Percentiles rank a stretch among this genome's conserved stretches.
Evolutionary conservation across 2,329 filamentous ascomycete genomes (phyloP).

Genomic region (Epichloe festucae): DNA sequence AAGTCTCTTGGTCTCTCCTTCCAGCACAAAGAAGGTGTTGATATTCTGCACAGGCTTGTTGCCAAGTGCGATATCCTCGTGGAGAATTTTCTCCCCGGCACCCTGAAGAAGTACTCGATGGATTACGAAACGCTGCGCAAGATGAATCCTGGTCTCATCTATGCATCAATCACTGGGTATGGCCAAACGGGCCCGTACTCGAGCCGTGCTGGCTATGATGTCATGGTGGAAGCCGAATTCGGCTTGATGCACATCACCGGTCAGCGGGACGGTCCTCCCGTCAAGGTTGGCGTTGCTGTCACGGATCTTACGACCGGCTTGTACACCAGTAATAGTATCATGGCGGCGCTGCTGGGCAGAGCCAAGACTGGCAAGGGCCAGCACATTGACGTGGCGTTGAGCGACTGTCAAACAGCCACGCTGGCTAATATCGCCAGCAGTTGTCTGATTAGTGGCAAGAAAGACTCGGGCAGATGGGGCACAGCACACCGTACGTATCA

Average conservation of each 20-base stretch:
- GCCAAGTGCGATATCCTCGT: constrained; percentile 84
- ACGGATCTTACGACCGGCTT: constrained; percentile 91
- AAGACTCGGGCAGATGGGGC: constrained; percentile 84
- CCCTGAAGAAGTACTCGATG: constrained; percentile 79
- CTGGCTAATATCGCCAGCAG: constrained; percentile 93
- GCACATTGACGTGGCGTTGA: constrained; percentile 82
- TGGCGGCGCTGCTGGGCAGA: constrained; percentile 77
- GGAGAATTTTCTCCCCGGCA: constrained; percentile 89
- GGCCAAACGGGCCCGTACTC: constrained; percentile 90
- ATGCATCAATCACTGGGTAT: constrained; percentile 94
- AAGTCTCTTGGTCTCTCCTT: constrained; percentile 89
- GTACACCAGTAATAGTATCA: constrained; percentile 89
- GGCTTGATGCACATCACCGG: constrained; percentile 98
- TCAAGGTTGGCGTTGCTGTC: constrained; percentile 95
- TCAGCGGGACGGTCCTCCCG: constrained; percentile 71
- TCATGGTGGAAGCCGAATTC: constrained; percentile 98
- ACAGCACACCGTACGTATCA: constrained; percentile 72
- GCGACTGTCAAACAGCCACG: constrained; percentile 90
- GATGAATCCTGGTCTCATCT: constrained; percentile 79
- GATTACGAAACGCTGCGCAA: constrained; percentile 71
- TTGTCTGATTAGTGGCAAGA: constrained; percentile 73
- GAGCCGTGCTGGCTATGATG: constrained; percentile 84
- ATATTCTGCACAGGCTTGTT: constrained; percentile 75
- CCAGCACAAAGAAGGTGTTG: constrained; percentile 68
- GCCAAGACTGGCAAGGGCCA: constrained; percentile 68